Evolutionary conservation across 2,329 filamentous ascomycete species (phyloP).

Genomic region (Fusarium sp.): DNA sequence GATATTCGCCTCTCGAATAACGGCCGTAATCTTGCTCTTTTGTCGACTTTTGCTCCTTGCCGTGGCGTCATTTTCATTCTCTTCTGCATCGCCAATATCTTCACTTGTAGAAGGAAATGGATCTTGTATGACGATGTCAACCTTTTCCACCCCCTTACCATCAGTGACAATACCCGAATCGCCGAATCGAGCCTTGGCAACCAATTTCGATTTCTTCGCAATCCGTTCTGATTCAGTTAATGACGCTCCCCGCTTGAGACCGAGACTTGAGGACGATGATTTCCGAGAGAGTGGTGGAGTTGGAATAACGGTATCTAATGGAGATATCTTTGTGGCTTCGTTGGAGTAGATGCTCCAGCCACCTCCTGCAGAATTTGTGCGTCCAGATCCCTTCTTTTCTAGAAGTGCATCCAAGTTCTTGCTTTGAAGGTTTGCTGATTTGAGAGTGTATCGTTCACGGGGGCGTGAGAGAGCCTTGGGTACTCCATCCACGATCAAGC

Average conservation of each 20-base stretch:
- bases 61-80: slow-evolving; percentile 24
- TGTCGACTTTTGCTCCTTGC: slow-evolving; percentile 30
- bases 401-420: slow-evolving; percentile 78
- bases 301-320: slow-evolving; percentile 64
- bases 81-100: slow-evolving; percentile 41
- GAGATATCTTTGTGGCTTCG: slow-evolving; percentile 65
- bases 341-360: slow-evolving; percentile 85
- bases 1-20: slow-evolving; percentile 47
- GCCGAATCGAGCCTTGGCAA: slow-evolving; percentile 79
- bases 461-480: slow-evolving; percentile 85
- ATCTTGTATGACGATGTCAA: slow-evolving; percentile 71
- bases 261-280: slow-evolving; percentile 45
- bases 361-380: slow-evolving; percentile 78
- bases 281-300: slow-evolving; percentile 58
- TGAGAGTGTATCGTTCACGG: slow-evolving; percentile 76
- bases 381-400: slow-evolving; percentile 74
- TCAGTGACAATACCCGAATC: slow-evolving; percentile 66
- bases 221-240: slow-evolving; percentile 49
- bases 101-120: slow-evolving; percentile 57
- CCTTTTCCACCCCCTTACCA: slow-evolving; percentile 69
- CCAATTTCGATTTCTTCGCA: slow-evolving; percentile 68
- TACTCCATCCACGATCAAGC: slow-evolving; percentile 80
- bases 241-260: slow-evolving; percentile 45
- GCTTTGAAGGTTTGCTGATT: slow-evolving; percentile 75
- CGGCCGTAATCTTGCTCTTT: slow-evolving; percentile 53